Evolutionary conservation across 2,329 filamentous ascomycete species (phyloP).

Genomic region (Alternaria sp.): DNA sequence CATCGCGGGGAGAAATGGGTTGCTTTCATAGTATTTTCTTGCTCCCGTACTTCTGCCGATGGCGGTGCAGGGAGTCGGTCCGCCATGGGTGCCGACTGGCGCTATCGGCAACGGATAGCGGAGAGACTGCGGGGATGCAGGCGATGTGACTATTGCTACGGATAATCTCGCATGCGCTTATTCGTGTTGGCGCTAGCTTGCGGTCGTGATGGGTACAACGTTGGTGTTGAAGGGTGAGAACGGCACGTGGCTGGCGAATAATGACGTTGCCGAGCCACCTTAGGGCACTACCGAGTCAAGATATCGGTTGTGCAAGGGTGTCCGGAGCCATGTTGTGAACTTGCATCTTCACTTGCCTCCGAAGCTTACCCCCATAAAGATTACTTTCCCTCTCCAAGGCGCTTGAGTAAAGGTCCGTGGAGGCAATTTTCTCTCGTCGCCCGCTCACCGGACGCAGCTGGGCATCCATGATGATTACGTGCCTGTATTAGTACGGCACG

Average conservation of each 20-base stretch:
- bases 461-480: not conserved
- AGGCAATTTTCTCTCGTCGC: not conserved
- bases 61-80: constrained; percentile 10
- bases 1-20: constrained; percentile 19
- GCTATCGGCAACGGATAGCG: constrained; percentile 4
- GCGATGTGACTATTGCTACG: constrained; percentile 3
- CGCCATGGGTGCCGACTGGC: constrained; percentile 14
- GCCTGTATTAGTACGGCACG: not conserved
- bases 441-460: not conserved
- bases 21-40: constrained; percentile 6
- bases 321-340: not conserved
- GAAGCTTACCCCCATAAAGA: not conserved
- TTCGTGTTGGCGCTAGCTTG: constrained; percentile 4
- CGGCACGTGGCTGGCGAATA: constrained; percentile 4
- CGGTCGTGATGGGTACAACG: constrained; percentile 3
- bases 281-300: not conserved
- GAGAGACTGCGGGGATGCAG: constrained; percentile 8
- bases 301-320: not conserved
- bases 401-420: not conserved
- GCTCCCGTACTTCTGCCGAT: constrained; percentile 1
- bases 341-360: not conserved
- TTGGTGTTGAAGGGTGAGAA: constrained; percentile 8
- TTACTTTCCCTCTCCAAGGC: not conserved
- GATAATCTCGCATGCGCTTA: not conserved
- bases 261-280: constrained; percentile 11